Base-by-base conservation (phyloP, 1,284 basidiomycete genomes). In the Afroboletus lepidellus region DNA sequence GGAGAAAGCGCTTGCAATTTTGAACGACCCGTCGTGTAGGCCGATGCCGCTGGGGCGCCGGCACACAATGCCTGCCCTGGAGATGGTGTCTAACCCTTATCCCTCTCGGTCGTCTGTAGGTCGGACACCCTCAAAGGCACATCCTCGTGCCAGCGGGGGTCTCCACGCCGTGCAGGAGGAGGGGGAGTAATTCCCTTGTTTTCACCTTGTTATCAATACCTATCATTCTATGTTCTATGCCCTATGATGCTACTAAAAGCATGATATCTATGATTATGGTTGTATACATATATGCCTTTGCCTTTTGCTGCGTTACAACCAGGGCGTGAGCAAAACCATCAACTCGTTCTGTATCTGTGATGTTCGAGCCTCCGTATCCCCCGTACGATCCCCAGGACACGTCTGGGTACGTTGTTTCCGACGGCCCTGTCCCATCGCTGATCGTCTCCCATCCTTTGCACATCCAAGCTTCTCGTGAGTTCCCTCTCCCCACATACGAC, bases 381-480 rank as follows among this genome's bases (percentile, higher is more conserved):
- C 81, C 85, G 0, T 85, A 84, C 58, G 85, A 88, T 67, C 86
- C 86, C 16, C 78, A 73, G 5, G 87, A 88, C 65, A 80, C 72
- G 63, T 64, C 72, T 15, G 74, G 84, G 84, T 84, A 60, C 1
- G 11, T 37, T 20, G 3, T 30, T 32, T 18, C 41, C 12, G 21
- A 8, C 25, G 13, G 4, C 15, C 8, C 16, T 13, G 2, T n/a
- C 3, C n/a, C 49, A 21, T 12, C 42, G 25, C 44, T 58, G 44
- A 60, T 48, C 23, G 3, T n/a, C 21, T 9, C 20, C 23, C 1
- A 53, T 51, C n/a, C 21, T 41, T 32, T 9, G 48, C 20, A 36
- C 5, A 29, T 29, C 32, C 43, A 39, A 29, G 63, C 24, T 85
- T 85, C 64, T 81, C 79, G 79, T 85, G 61, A 71, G 82, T 60